Base-by-base conservation (phyloP, 306 rosid species). In the Casuarina glauca region DNA sequence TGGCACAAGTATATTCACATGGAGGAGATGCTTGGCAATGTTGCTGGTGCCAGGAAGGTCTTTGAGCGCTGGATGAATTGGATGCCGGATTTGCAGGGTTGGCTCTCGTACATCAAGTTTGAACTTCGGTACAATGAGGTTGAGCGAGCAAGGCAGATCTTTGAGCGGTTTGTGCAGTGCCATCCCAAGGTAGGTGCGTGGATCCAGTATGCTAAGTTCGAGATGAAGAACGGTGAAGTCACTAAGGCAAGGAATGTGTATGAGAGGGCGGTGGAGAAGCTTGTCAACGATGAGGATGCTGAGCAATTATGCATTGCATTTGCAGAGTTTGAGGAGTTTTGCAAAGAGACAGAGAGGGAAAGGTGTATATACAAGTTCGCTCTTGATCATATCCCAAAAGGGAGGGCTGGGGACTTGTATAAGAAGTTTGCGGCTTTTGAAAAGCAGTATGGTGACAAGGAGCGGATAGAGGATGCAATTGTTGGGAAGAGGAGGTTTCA, bases 1-100 rank as follows among this genome's bases (percentile, higher is more conserved):
- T 91, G 97, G 98, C 90, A 94, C 77, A 94, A 94, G 86, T 94
- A 94, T 74, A 90, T 94, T 38, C 98, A 91, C 82, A 94, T 91
- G 98, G 98, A 94, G 80, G 96, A 94, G 85, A 82, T 90, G 83
- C 84, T 91, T 2, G 91, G 94, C 49, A 90, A 92, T 72, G 92
- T 90, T 1, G 95, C 97, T 9, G 93, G 97, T 4, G 98, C 98
- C 0, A 80, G 98, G 60, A 92, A 92, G 72, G 81, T 94, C 58
- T 94, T 90, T 10, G 97, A 94, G 86, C 67, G 97, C 70, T 94
- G 98, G 98, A 92, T 94, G 98, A 80, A 83, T 39, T 94, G 97
- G 97, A 85, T 80, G 90, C 98, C 95, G 0, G 98, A 92, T 80
- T 93, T 88, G 76, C 97, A 92, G 52, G 95, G 97, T 3, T 92